A percentile compares a stretch with the other conserved stretches of the same genome.
Evolutionary conservation across 2,329 filamentous ascomycete genomes (phyloP).

Genomic region (Hawksworthiomyces lignivorus): DNA sequence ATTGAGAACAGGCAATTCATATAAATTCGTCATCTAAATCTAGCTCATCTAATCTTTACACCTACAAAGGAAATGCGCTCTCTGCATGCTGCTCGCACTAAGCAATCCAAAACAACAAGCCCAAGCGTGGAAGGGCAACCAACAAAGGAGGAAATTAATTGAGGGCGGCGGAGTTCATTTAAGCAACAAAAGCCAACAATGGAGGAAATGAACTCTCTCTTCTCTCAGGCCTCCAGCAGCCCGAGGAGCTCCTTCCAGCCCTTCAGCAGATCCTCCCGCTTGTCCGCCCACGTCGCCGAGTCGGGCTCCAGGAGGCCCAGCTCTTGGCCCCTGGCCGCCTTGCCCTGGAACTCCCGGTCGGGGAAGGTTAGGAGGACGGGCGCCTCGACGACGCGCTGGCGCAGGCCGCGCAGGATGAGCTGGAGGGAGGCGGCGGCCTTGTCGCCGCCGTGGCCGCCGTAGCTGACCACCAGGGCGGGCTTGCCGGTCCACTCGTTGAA

Average conservation of each 20-base stretch:
- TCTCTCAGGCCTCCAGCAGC: no score
- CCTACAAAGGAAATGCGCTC: no score
- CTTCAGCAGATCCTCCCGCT: constrained; percentile 12
- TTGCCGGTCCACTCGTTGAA: constrained; percentile 43
- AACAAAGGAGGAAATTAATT: no score
- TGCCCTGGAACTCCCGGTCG: constrained; percentile 4
- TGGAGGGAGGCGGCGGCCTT: constrained; percentile 19
- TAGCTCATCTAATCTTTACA: no score
- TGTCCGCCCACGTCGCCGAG: constrained; percentile 11
- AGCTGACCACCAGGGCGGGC: constrained; percentile 38
- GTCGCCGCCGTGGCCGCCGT: constrained; percentile 33
- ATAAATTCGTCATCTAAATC: no score
- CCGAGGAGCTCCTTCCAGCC: constrained; percentile 15
- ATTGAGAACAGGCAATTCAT: no score
- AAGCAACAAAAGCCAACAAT: no score
- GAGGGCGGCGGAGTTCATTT: no score
- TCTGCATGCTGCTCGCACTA: no score
- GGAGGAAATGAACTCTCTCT: no score
- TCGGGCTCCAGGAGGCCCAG: constrained; percentile 10
- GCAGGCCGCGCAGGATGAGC: constrained; percentile 18
- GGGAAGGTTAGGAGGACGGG: constrained; percentile 20
- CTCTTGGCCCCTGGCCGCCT: constrained; percentile 11
- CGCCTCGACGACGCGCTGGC: constrained; percentile 16
- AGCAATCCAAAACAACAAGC: no score
- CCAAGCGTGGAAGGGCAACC: no score